phyloP scores from a whole-genome alignment of 116 monocot genomes.

The Dioscorea cayenensis region DNA sequence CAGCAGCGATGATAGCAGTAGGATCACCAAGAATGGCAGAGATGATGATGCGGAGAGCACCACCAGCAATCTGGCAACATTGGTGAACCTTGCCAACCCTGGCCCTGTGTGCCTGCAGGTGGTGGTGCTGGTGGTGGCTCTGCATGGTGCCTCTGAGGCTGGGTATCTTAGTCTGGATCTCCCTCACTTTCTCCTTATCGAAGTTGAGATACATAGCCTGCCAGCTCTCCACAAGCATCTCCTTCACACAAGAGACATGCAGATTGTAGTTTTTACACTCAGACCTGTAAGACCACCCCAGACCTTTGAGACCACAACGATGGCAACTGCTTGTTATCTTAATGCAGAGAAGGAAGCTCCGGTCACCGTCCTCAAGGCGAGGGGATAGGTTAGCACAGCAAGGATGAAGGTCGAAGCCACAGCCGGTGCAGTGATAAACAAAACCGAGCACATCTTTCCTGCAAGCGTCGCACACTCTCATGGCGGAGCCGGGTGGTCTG shows the following conservation, averaged over 20 bases:
- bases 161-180: constrained; percentile 23
- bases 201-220: constrained; percentile 24
- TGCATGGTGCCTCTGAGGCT: constrained; percentile 21
- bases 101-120: not conserved
- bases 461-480: constrained; percentile 45
- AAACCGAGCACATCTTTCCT: constrained; percentile 33
- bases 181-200: constrained; percentile 22
- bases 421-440: constrained; percentile 47
- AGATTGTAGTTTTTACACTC: constrained; percentile 44
- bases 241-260: constrained; percentile 62
- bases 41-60: constrained; percentile 32
- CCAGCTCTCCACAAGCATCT: constrained; percentile 59
- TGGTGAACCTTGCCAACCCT: constrained; percentile 24
- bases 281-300: constrained; percentile 42
- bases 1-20: constrained; percentile 50
- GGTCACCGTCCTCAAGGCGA: constrained; percentile 27
- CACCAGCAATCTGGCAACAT: constrained; percentile 46
- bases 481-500: constrained; percentile 21
- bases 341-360: constrained; percentile 20
- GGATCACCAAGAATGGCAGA: constrained; percentile 59
- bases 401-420: constrained; percentile 59
- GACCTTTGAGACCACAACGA: constrained; percentile 39
- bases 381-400: constrained; percentile 47
- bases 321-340: constrained; percentile 32
- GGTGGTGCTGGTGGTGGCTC: constrained; percentile 13